Evolutionary conservation across 805 yeast species (phyloP).

Genomic region (Ogataea wickerhamii): DNA sequence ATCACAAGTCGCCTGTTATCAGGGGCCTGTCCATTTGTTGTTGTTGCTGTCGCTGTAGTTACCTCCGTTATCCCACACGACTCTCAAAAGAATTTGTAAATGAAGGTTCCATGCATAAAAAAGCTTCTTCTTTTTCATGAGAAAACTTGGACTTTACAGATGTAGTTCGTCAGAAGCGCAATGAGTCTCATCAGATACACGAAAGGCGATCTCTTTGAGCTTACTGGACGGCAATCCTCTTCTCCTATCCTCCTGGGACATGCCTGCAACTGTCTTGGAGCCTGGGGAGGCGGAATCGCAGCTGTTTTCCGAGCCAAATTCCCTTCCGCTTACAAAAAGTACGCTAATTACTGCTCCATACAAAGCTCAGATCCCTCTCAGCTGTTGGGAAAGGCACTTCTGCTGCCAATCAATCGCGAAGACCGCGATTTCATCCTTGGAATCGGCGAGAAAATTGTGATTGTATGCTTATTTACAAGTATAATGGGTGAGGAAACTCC

Average conservation of each 20-base stretch:
- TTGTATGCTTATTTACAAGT: constrained; percentile 77
- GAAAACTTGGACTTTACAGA: too few relatives aligned
- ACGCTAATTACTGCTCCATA: constrained; percentile 41
- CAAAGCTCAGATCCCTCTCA: constrained; percentile 19
- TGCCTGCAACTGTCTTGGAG: constrained; percentile 74
- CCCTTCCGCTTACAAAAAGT: constrained; percentile 53
- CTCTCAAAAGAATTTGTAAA: too few relatives aligned
- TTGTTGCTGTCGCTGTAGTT: too few relatives aligned
- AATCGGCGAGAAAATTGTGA: constrained; percentile 23
- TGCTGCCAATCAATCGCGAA: constrained; percentile 35
- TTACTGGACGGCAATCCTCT: constrained; percentile 24
- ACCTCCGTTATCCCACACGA: too few relatives aligned
- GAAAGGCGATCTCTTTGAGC: constrained; percentile 54
- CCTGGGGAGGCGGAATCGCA: constrained; percentile 88
- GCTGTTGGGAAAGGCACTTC: constrained; percentile 53
- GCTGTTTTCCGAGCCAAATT: constrained; percentile 47
- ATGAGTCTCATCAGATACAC: constrained; percentile 37
- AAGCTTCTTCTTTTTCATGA: too few relatives aligned
- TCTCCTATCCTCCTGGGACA: constrained; percentile 57
- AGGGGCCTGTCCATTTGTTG: too few relatives aligned
- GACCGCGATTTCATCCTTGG: constrained; percentile 34
- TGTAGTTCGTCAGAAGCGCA: too few relatives aligned
- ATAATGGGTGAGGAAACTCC: constrained; percentile 48
- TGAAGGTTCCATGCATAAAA: too few relatives aligned
- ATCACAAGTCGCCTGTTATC: too few relatives aligned